Percentiles rank a stretch among this genome's conserved stretches.
Evolutionary conservation across 768 basidiomycete species (phyloP).

Genomic region (Neoboletus magnificus): DNA sequence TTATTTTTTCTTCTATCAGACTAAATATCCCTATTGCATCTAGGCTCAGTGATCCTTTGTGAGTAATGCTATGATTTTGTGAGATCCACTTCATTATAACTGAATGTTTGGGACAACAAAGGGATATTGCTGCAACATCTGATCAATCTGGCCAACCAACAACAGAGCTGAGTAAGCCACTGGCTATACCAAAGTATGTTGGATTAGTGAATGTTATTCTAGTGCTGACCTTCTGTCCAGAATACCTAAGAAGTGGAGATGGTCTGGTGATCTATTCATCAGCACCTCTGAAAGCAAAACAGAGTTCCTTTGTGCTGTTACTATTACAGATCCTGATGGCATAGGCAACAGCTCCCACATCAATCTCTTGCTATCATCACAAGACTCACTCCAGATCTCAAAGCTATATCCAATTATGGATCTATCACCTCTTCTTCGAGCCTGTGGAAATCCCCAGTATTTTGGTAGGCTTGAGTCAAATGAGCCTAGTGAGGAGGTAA

Average conservation of each 20-base stretch:
- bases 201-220: not conserved
- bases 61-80: constrained; percentile 1
- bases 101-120: constrained; percentile 3
- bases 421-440: constrained; percentile 43
- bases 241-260: constrained; percentile 60
- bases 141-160: constrained; percentile 4
- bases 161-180: constrained; percentile 13
- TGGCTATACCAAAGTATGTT: constrained; percentile 26
- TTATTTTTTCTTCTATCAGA: not conserved
- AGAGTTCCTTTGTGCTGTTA: constrained; percentile 48
- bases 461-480: constrained; percentile 47
- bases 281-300: constrained; percentile 34
- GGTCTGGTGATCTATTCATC: constrained; percentile 56
- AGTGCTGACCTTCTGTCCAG: constrained; percentile 31
- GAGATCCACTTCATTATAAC: not conserved
- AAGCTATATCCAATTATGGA: constrained; percentile 50
- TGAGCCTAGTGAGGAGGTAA: constrained; percentile 37
- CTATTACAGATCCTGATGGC: constrained; percentile 45
- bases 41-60: constrained; percentile 28
- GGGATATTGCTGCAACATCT: constrained; percentile 11
- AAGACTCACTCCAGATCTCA: constrained; percentile 42
- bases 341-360: constrained; percentile 45
- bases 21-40: not conserved
- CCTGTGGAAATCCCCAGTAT: constrained; percentile 51
- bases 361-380: constrained; percentile 41